Evolutionary conservation across 2,329 filamentous ascomycete genomes (phyloP), one percentile per base, ranked within the genome.

Genomic region (Paracoccidioides lutzii): DNA sequence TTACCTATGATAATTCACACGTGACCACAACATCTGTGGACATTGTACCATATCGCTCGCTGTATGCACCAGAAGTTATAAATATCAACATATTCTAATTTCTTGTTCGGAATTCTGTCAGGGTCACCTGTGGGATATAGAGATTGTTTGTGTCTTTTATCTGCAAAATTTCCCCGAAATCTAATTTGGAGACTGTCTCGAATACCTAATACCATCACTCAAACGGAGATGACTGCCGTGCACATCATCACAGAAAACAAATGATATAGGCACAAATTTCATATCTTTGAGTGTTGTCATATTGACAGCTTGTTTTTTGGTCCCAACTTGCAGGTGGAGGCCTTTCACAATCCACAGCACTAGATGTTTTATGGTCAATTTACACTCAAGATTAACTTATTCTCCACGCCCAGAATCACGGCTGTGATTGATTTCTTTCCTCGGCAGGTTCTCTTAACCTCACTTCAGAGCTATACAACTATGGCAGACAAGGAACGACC

Each of bases 401-500:
- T 22, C 22, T 22, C 22, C 22, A 49, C n/a, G 4, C n/a, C 46
- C n/a, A 22, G 46, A 9, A 38, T 38, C 46, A 50, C 7, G 6
- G 10, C 33, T 10, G 9, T 37, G 7, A 28, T 37, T 50, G 15
- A 38, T 38, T 15, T 28, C 10, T 12, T 9, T 7, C n/a, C 8
- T 50, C 9, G n/a, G 32, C 14, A 38, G 7, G 40, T 6, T 44
- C 8, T 22, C 38, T 46, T 35, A 35, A 28, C 30, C 14, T 35
- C 35, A 8, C 14, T 6, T 44, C 15, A 7, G 12, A 9, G 40
- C 33, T 53, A 28, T 6, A n/a, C 6, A 45, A 30, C 30, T n/a
- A 53, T 53, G 52, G 32, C 40, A 38, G 43, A 53, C 14, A 35
- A 54, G 33, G 42, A 30, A n/a, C 58, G 42, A 28, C 46, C 58